phyloP scores from a whole-genome alignment of 768 basidiomycete species.

The Auricularia heimuer region DNA sequence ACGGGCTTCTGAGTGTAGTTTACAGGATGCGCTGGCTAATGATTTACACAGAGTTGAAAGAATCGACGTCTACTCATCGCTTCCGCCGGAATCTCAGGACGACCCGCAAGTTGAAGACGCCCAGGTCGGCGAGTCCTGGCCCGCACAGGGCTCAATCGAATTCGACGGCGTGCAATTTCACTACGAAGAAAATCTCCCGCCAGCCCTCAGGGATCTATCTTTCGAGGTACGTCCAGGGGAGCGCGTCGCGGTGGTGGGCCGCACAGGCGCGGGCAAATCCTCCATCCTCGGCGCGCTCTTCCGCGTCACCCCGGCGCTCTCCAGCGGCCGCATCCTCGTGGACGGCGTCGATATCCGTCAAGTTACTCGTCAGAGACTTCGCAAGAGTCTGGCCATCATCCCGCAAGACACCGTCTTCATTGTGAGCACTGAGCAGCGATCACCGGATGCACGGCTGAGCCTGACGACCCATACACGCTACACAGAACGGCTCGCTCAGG shows the following conservation, averaged over 20 bases:
- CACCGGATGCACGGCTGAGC: constrained; percentile 9
- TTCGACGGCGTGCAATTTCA: constrained; percentile 45
- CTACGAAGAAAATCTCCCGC: constrained; percentile 57
- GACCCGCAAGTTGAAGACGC: constrained; percentile 18
- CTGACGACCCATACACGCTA: background rate
- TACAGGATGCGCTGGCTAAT: background rate
- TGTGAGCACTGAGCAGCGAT: constrained; percentile 13
- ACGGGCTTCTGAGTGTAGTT: background rate
- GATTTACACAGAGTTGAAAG: constrained; percentile 40
- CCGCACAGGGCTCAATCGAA: constrained; percentile 38
- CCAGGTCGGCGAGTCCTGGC: constrained; percentile 49
- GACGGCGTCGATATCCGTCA: constrained; percentile 43
- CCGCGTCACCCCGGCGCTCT: constrained; percentile 52
- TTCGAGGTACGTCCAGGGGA: constrained; percentile 52
- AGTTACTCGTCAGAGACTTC: constrained; percentile 45
- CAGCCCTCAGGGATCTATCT: constrained; percentile 49
- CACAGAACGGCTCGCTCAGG: background rate
- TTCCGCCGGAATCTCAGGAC: constrained; percentile 42
- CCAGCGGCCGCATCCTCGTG: constrained; percentile 46
- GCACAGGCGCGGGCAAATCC: constrained; percentile 38
- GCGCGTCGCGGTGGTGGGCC: constrained; percentile 46
- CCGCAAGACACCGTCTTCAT: constrained; percentile 58
- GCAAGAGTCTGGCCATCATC: constrained; percentile 50
- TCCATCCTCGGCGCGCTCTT: constrained; percentile 48
- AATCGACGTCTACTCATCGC: constrained; percentile 55